phyloP scores from a whole-genome alignment of 2,329 filamentous ascomycete genomes.

The Fusarium floridanum region DNA sequence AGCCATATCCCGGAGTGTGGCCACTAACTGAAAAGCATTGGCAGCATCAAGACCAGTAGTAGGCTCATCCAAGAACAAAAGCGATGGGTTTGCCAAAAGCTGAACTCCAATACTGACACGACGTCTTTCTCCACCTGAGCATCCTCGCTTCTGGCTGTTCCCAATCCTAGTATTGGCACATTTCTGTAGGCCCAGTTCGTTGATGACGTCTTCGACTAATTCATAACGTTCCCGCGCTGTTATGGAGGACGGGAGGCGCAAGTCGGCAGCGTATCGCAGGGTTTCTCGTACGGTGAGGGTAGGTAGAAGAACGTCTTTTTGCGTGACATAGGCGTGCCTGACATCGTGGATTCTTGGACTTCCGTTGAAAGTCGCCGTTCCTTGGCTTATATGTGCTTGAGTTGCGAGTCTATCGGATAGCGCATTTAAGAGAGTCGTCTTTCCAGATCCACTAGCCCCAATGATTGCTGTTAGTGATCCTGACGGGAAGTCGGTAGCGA shows the following conservation, averaged over 20 bases:
- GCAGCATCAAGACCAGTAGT: conserved; percentile 84
- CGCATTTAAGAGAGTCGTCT: not conserved
- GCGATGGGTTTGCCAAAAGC: conserved; percentile 80
- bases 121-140: conserved; percentile 83
- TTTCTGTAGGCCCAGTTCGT: conserved; percentile 81
- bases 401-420: not conserved
- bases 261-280: conserved; percentile 77
- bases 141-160: conserved; percentile 77
- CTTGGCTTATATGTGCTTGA: not conserved
- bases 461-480: not conserved
- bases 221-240: conserved; percentile 68
- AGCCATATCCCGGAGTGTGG: conserved; percentile 76
- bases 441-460: not conserved
- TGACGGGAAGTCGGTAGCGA: not conserved
- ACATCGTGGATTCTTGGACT: conserved; percentile 64
- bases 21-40: conserved; percentile 79
- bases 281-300: conserved; percentile 83
- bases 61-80: conserved; percentile 83
- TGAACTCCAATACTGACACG: conserved; percentile 83
- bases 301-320: conserved; percentile 80
- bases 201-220: conserved; percentile 81
- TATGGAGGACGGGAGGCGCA: conserved; percentile 75
- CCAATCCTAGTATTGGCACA: conserved; percentile 82
- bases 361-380: conserved; percentile 70
- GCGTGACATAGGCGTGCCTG: conserved; percentile 78